Percentiles rank a stretch among this genome's conserved stretches.
Conservation (phyloP, 208 protist species). For the Trypanosoma rangeli region DNA sequence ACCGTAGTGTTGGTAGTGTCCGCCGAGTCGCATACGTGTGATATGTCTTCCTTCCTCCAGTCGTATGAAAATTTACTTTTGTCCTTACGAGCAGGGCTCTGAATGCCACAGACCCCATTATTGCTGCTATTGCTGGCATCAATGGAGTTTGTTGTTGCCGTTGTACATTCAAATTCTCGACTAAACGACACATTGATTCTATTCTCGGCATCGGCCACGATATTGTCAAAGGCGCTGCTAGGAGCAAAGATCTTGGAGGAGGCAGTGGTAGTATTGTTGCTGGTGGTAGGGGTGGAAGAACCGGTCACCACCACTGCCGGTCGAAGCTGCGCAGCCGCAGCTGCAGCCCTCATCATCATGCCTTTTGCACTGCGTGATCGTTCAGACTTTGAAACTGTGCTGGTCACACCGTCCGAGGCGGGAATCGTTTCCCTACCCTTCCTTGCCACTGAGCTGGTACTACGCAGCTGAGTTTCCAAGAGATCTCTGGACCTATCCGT, state of each 20-base stretch:
- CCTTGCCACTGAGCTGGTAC: not conserved
- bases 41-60: not conserved
- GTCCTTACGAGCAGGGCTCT: not conserved
- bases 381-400: not conserved
- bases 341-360: constrained; percentile 5
- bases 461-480: not conserved
- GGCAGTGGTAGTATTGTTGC: not conserved
- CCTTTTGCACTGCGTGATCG: constrained; percentile 21
- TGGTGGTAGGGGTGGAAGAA: not conserved
- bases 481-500: not conserved
- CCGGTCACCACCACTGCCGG: constrained; percentile 20
- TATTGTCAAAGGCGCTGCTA: not conserved
- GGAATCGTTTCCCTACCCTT: not conserved
- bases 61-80: not conserved
- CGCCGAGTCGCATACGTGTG: not conserved
- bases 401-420: not conserved
- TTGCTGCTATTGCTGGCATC: not conserved
- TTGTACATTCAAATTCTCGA: not conserved
- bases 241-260: not conserved
- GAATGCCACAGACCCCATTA: not conserved
- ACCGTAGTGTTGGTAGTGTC: not conserved
- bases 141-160: not conserved
- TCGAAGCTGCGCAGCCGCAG: constrained; percentile 17
- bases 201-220: not conserved
- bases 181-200: not conserved